Evolutionary conservation across 768 basidiomycete genomes (phyloP).

Genomic region (Tulasnella sp.): DNA sequence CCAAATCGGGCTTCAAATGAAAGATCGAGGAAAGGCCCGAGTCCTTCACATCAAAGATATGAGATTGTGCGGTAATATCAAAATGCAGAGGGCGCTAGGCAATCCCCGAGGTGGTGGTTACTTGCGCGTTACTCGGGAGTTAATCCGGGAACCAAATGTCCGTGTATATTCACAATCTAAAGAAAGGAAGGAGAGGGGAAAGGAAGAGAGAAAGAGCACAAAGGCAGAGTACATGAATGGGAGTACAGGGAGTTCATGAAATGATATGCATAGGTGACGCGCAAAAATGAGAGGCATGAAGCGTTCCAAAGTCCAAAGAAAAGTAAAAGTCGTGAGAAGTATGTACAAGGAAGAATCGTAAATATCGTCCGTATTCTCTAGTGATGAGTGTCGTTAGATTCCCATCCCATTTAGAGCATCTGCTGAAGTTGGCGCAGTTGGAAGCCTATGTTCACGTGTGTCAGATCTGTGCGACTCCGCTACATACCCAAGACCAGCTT

Average conservation of each 20-base stretch:
- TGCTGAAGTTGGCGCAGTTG: slow-evolving; percentile 6
- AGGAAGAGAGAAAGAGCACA: background rate
- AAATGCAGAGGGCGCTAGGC: too few relatives aligned
- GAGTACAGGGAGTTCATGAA: background rate
- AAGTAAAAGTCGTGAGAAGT: background rate
- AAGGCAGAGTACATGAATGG: background rate
- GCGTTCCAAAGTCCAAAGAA: background rate
- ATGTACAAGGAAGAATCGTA: background rate
- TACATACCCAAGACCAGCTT: background rate
- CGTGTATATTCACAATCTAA: background rate
- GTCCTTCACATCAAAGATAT: too few relatives aligned
- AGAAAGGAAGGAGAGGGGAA: background rate
- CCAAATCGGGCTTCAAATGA: too few relatives aligned
- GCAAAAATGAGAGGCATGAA: background rate
- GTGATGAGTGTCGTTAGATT: background rate
- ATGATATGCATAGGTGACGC: background rate
- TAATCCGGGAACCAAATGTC: background rate
- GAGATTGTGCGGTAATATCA: too few relatives aligned
- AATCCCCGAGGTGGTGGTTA: too few relatives aligned
- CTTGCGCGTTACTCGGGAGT: too few relatives aligned
- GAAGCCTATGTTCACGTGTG: background rate
- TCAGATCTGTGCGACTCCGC: background rate
- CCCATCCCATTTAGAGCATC: background rate
- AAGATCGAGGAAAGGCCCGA: too few relatives aligned
- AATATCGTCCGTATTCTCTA: background rate